phyloP scores from a whole-genome alignment of 1,139 yeast genomes.

The Barnettozyma hawaiiensis region DNA sequence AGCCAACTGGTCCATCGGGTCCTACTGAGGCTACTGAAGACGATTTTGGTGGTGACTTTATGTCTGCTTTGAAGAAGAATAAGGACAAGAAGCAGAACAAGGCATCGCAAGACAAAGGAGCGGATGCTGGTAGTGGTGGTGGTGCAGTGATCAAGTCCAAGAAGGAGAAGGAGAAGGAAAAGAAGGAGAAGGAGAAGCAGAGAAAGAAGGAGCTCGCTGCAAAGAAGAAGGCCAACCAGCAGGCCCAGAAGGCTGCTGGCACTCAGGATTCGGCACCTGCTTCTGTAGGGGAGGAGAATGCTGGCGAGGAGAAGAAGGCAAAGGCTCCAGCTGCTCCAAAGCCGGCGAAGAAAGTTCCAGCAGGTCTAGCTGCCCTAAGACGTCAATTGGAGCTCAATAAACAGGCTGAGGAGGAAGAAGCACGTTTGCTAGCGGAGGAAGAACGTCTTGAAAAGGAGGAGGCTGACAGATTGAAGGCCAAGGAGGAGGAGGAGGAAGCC shows the following conservation, averaged over 20 bases:
- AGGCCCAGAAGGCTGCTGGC: slow-evolving; percentile 34
- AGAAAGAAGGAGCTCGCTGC: slow-evolving; percentile 88
- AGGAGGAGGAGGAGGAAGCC: slow-evolving; percentile 59
- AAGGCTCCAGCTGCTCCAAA: slow-evolving; percentile 31
- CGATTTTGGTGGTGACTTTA: slow-evolving; percentile 53
- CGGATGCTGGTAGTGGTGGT: slow-evolving; percentile 35
- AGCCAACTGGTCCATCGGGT: slow-evolving; percentile 28
- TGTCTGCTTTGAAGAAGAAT: slow-evolving; percentile 74
- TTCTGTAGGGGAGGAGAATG: slow-evolving; percentile 26
- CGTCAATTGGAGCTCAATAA: slow-evolving; percentile 84
- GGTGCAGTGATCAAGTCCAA: slow-evolving; percentile 81
- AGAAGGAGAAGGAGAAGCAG: slow-evolving; percentile 95
- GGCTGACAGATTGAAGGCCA: slow-evolving; percentile 42
- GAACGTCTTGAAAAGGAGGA: slow-evolving; percentile 57
- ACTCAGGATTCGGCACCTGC: slow-evolving; percentile 45
- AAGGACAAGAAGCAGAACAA: slow-evolving; percentile 70
- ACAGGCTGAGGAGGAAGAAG: slow-evolving; percentile 72
- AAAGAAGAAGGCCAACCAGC: slow-evolving; percentile 74
- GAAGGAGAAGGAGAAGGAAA: slow-evolving; percentile 95
- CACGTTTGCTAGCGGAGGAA: slow-evolving; percentile 49
- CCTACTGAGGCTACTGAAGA: slow-evolving; percentile 35
- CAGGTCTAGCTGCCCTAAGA: slow-evolving; percentile 74
- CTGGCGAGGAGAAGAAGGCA: slow-evolving; percentile 27
- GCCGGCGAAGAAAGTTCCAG: slow-evolving; percentile 55
- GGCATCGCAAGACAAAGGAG: slow-evolving; percentile 31